Evolutionary conservation across 2,329 filamentous ascomycete species (phyloP), one percentile per base, ranked within the genome.

Genomic region (Trichophyton equinum): DNA sequence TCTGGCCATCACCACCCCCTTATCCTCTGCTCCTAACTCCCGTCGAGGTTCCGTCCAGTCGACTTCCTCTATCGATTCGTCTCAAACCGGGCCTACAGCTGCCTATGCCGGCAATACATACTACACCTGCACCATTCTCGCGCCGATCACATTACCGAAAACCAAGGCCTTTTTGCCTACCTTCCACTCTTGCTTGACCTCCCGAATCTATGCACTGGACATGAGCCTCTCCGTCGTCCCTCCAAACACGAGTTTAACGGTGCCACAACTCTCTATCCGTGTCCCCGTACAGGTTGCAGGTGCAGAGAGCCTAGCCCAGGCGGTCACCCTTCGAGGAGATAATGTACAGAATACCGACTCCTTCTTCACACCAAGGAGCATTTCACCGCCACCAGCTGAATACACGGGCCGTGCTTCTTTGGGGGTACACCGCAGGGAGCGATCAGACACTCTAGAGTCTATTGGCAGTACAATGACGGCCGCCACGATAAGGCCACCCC

Each of bases 101-200:
- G 69, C 69, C 27, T 82, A 80, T 69, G 71, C 74, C 1, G 76
- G 76, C 25, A 70, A 72, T 4, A 68, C 68, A 15, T 85, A 81
- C 72, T 88, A 86, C 72, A 84, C 82, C 2, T 78, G 85, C 5
- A 76, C 76, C n/a, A 74, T 89, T 40, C 69, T 86, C 1, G 80
- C 88, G 1, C 86, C 86, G 0, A 75, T 88, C 67, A 79, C 79
- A 0, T 77, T 87, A 0, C 85, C 86, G 1, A 68, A 63, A 8
- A 67, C 75, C 64, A 86, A 85, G 66, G 74, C 79, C 27, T 86
- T 86, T 69, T 74, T 86, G 20, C 86, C 86, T 1, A 85, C 85
- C 1, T 89, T 89, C 73, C 83, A 88, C 74, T 79, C 81, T 44
- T 89, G 86, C 70, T 78, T 88, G 59, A 74, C 84, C 51, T 83